phyloP scores from a whole-genome alignment of 1,139 yeast genomes.

The Saccharomyces hybrid region DNA sequence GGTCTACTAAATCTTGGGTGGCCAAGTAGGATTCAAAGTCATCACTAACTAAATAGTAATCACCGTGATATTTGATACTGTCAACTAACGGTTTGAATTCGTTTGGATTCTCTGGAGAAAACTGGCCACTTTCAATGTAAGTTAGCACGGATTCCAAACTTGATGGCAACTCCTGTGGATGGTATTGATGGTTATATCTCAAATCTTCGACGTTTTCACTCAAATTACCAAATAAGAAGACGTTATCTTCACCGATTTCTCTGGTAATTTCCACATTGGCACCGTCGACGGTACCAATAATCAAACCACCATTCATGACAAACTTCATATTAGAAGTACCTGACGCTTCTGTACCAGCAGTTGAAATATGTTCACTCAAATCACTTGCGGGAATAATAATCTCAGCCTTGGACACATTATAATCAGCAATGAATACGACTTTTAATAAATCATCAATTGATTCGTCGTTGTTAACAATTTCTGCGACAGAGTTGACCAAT shows the following conservation, averaged over 20 bases:
- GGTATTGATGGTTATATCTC: slow-evolving; percentile 65
- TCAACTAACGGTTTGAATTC: slow-evolving; percentile 66
- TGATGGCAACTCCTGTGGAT: slow-evolving; percentile 44
- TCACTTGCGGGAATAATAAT: slow-evolving; percentile 85
- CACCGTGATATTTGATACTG: slow-evolving; percentile 65
- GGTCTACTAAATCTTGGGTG: slow-evolving; percentile 70
- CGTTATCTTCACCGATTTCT: slow-evolving; percentile 88
- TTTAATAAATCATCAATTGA: slow-evolving; percentile 70
- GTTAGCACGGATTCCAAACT: slow-evolving; percentile 54
- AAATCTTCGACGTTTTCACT: slow-evolving; percentile 84
- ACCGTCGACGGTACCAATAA: slow-evolving; percentile 94
- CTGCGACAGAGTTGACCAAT: slow-evolving; percentile 72
- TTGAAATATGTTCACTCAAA: slow-evolving; percentile 89
- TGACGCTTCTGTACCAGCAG: slow-evolving; percentile 96
- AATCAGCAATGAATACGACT: slow-evolving; percentile 84
- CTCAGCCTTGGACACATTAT: slow-evolving; percentile 90
- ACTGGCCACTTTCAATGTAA: slow-evolving; percentile 60
- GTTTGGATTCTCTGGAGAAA: slow-evolving; percentile 52
- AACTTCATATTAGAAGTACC: slow-evolving; percentile 97
- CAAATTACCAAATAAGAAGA: slow-evolving; percentile 83
- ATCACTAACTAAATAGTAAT: slow-evolving; percentile 77
- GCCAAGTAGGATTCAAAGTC: slow-evolving; percentile 82
- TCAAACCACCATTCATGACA: slow-evolving; percentile 86
- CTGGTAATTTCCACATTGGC: slow-evolving; percentile 93
- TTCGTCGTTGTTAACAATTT: slow-evolving; percentile 68